Evolutionary conservation across 495 filamentous ascomycete genomes (phyloP), one percentile per base, ranked within the genome.

Genomic region (Bathelium albidoporum): DNA sequence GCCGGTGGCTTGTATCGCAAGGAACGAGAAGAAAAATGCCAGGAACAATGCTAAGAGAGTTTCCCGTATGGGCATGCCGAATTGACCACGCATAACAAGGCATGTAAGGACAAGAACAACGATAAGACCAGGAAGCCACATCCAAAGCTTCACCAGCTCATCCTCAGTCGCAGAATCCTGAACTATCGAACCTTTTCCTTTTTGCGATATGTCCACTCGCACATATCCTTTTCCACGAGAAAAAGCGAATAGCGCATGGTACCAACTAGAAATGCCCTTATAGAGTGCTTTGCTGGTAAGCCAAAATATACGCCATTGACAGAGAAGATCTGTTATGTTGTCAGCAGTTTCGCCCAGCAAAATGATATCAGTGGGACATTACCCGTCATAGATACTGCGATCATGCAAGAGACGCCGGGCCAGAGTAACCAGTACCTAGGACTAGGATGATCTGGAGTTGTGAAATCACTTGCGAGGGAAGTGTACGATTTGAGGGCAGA

Each of bases 391-490:
- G 82, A 84, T 10, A 77, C 74, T 59, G 76, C 81, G 58, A 88
- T 80, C 82, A 88, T 85, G 64, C 82, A 73, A 73, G 87, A 77
- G 26, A 88, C 85, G 65, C 85, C 77, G 28, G 85, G 85, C 85
- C 85, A 87, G 4, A 87, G 73, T 0, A 87, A 74, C 85, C 85
- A 87, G 68, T 85, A 87, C 7, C 85, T 76, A 18, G 85, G 85
- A 5, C 77, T 81, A 1, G 85, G 85, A 2, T 72, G 72, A 59
- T 79, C 64, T 61, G 74, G 72, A 60, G 64, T 73, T 43, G 77
- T 73, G 63, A 76, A 76, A 9, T 79, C 71, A 63, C 76, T 68
- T 34, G 59, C 71, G 58, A 86, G 77, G 12, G 80, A 83, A 31
- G 72, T 67, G 70, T 83, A 87, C 22, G 44, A 73, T 64, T 81